Conservation (phyloP, 768 basidiomycete genomes). For the Hypholoma fasciculare region DNA sequence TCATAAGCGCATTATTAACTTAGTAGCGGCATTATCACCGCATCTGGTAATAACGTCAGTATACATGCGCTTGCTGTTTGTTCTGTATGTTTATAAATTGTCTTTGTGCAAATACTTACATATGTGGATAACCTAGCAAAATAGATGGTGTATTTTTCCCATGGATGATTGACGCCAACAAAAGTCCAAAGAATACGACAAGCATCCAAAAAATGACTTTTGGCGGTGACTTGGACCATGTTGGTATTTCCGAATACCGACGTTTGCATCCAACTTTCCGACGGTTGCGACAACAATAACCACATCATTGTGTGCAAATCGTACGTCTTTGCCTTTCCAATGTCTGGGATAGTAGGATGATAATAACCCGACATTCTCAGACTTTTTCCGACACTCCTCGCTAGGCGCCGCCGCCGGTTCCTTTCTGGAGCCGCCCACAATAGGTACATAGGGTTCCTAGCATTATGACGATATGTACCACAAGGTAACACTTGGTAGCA, state of each 20-base stretch:
- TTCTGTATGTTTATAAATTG: conserved; percentile 44
- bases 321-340: no score
- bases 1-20: conserved; percentile 65
- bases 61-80: conserved; percentile 65
- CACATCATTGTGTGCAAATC: no score
- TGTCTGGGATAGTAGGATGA: no score
- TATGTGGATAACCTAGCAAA: conserved; percentile 34
- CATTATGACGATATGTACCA: no score
- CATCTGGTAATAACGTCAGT: conserved; percentile 65
- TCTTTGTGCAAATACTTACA: not conserved
- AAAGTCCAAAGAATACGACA: conserved; percentile 40
- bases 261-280: not conserved
- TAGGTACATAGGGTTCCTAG: no score
- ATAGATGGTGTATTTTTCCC: conserved; percentile 57
- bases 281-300: no score
- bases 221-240: not conserved
- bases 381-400: no score
- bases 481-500: no score
- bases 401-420: no score
- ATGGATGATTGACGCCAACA: conserved; percentile 62
- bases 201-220: no score
- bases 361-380: no score
- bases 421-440: no score
- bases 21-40: conserved; percentile 73
- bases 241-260: not conserved